phyloP scores from a whole-genome alignment of 306 rosid genomes.

The Malus sieversii region DNA sequence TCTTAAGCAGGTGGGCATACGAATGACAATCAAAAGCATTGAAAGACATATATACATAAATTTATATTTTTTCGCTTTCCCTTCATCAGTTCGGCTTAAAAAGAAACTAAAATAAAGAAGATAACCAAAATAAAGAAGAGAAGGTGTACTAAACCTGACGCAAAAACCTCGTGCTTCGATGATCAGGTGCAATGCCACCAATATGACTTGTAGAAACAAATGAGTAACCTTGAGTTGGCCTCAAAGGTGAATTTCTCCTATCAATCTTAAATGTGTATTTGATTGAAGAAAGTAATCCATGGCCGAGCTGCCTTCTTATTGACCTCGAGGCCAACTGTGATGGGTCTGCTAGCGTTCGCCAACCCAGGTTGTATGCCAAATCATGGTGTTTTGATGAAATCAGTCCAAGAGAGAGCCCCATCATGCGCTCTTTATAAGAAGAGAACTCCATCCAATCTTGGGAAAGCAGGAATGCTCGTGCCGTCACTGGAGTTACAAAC shows the following conservation, averaged over 20 bases:
- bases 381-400: slow-evolving; percentile 75
- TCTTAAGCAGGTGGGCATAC: no score
- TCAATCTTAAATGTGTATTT: slow-evolving; percentile 79
- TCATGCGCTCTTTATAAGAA: slow-evolving; percentile 73
- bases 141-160: slow-evolving; percentile 59
- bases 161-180: slow-evolving; percentile 66
- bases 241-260: slow-evolving; percentile 66
- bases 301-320: slow-evolving; percentile 97
- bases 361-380: slow-evolving; percentile 76
- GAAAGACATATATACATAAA: no score
- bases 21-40: no score
- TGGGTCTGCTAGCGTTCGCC: slow-evolving; percentile 90
- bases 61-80: no score
- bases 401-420: slow-evolving; percentile 78
- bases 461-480: slow-evolving; percentile 66
- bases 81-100: no score
- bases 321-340: slow-evolving; percentile 82
- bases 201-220: slow-evolving; percentile 79
- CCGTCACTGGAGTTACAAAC: slow-evolving; percentile 52
- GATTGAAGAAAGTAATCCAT: slow-evolving; percentile 74
- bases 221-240: slow-evolving; percentile 85
- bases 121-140: background rate
- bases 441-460: slow-evolving; percentile 94
- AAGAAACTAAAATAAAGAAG: background rate
- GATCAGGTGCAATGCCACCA: slow-evolving; percentile 93